A percentile compares a stretch with the other conserved stretches of the same genome.
These are phyloP conservation scores for Auricularia cornea DNA, from an alignment of 768 basidiomycete genomes.

Conservation along the genomic window DNA sequence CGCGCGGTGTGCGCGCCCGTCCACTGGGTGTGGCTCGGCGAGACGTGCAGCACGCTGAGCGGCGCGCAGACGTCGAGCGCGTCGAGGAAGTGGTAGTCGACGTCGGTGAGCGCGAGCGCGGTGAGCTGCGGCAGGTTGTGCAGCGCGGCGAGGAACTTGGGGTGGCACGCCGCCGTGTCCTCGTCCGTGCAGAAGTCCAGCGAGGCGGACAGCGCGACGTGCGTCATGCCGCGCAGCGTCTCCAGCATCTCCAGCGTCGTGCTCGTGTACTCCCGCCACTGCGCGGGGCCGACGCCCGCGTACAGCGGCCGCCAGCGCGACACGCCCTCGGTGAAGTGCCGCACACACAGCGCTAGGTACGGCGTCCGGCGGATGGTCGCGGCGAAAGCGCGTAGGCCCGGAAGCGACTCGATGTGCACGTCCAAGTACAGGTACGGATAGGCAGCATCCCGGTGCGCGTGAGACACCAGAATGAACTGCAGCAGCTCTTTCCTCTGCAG, in stretches of 20 bases:
- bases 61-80: not conserved
- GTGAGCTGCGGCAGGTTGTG: not conserved
- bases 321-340: not conserved
- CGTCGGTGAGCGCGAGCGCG: not conserved
- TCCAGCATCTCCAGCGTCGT: not conserved
- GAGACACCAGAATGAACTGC: not conserved
- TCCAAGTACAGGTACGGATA: not conserved
- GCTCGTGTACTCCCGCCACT: not conserved
- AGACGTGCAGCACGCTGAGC: not conserved
- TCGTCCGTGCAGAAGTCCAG: not conserved
- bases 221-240: not conserved
- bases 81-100: not conserved
- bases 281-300: not conserved
- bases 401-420: not conserved
- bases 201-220: not conserved
- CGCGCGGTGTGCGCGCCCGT: not conserved
- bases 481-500: not conserved
- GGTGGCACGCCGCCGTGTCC: not conserved
- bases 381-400: not conserved
- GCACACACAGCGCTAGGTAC: not conserved
- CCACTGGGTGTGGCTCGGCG: not conserved
- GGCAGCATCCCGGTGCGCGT: not conserved
- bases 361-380: not conserved
- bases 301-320: not conserved
- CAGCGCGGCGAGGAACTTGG: not conserved